Conservation (phyloP, 257 asterid species). For the Nicotiana noctiflora region DNA sequence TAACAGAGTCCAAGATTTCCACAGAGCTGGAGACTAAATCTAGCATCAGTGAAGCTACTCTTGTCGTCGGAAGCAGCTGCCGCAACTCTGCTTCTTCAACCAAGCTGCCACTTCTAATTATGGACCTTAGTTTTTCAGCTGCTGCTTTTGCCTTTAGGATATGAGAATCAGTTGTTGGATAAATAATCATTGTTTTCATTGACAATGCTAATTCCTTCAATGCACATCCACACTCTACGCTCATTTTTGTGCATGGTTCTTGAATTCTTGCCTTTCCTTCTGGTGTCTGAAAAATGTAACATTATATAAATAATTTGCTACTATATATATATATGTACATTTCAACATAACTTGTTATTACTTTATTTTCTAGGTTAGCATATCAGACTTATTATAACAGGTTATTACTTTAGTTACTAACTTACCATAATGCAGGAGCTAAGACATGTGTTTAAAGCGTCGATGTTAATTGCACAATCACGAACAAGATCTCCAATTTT, state of each 20-base stretch:
- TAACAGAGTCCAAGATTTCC: slow-evolving; percentile 44
- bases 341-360: too few relatives aligned
- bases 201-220: slow-evolving; percentile 48
- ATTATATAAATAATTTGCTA: not conserved
- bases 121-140: slow-evolving; percentile 31
- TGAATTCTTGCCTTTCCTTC: slow-evolving; percentile 24
- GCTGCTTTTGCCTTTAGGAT: slow-evolving; percentile 30
- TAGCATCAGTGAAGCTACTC: slow-evolving; percentile 44
- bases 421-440: slow-evolving; percentile 33
- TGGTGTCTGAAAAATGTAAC: slow-evolving; percentile 32
- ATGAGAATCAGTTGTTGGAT: slow-evolving; percentile 28
- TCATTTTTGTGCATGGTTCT: slow-evolving; percentile 33
- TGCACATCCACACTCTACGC: slow-evolving; percentile 55
- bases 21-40: slow-evolving; percentile 37
- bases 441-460: slow-evolving; percentile 44
- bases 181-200: slow-evolving; percentile 43
- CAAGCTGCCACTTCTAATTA: slow-evolving; percentile 31
- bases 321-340: too few relatives aligned
- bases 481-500: slow-evolving; percentile 58
- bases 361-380: too few relatives aligned
- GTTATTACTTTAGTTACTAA: too few relatives aligned
- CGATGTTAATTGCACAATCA: slow-evolving; percentile 52
- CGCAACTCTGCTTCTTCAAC: slow-evolving; percentile 26
- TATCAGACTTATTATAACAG: too few relatives aligned
- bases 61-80: slow-evolving; percentile 39